Conservation (phyloP, 306 rosid genomes). For the Chamaecrista fasciculata region DNA sequence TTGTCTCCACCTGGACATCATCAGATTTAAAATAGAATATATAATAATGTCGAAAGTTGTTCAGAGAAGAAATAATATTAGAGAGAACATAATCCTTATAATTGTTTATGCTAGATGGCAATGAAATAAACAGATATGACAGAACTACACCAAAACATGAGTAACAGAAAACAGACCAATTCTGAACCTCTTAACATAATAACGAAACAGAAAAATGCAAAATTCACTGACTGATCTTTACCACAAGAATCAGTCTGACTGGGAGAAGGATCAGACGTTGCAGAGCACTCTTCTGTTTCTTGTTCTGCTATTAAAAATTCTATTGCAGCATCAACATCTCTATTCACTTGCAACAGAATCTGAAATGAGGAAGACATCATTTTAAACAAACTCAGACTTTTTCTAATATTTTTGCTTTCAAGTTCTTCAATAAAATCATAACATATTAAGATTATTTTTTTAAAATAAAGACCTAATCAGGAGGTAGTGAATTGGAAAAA, state of each 20-base stretch:
- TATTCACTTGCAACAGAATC: conserved; percentile 66
- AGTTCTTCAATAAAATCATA: too few relatives aligned
- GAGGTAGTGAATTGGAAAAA: too few relatives aligned
- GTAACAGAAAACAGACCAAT: background rate
- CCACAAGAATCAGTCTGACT: conserved; percentile 40
- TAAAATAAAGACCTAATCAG: too few relatives aligned
- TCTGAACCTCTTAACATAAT: conserved; percentile 16
- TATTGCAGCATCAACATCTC: conserved; percentile 73
- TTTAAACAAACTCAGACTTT: conserved; percentile 12
- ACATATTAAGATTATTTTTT: too few relatives aligned
- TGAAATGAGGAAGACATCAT: conserved; percentile 32
- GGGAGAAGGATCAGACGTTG: conserved; percentile 42
- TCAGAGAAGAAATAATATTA: background rate
- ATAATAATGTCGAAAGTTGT: conserved; percentile 1
- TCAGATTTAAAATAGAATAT: conserved; percentile 12
- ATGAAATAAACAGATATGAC: conserved; percentile 8
- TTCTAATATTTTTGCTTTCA: too few relatives aligned
- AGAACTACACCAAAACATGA: background rate
- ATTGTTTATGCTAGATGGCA: background rate
- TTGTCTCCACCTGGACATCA: conserved; percentile 36
- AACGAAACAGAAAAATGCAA: conserved; percentile 23
- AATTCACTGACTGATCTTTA: conserved; percentile 41
- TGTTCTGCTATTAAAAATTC: conserved; percentile 79
- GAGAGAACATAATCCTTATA: background rate
- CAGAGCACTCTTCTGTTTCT: conserved; percentile 50